phyloP scores from a whole-genome alignment of 371 early-diverging fungal species.

The Mortierella sp. region DNA sequence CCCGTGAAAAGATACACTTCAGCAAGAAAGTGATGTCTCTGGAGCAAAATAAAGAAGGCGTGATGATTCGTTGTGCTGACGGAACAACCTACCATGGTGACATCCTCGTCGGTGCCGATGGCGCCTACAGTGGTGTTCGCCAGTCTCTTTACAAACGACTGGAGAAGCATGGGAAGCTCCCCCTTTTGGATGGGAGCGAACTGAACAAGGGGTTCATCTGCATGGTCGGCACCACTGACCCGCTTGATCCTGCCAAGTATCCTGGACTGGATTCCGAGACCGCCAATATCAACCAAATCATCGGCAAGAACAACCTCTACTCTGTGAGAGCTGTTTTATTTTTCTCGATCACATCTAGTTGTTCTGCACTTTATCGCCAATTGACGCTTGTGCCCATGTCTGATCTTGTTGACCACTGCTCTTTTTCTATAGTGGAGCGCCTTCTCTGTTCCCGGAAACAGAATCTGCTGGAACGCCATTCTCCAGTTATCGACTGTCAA shows the following conservation, averaged over 20 bases:
- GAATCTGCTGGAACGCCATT: slow-evolving; percentile 12
- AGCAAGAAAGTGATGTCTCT: slow-evolving; percentile 15
- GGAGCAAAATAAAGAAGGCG: slow-evolving; percentile 1
- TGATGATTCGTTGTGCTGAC: slow-evolving; percentile 21
- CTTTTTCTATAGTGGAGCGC: background rate
- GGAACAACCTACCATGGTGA: slow-evolving; percentile 16
- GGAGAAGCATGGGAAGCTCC: background rate
- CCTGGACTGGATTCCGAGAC: background rate
- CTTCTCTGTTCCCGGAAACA: slow-evolving; percentile 1
- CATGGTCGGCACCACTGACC: slow-evolving; percentile 14
- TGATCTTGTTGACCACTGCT: background rate
- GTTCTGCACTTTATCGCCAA: background rate
- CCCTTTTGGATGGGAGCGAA: background rate
- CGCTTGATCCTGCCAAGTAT: slow-evolving; percentile 16
- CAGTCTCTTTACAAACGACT: slow-evolving; percentile 13
- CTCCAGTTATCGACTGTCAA: background rate
- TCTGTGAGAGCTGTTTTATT: background rate
- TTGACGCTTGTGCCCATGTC: background rate
- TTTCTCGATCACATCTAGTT: background rate
- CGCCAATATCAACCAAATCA: background rate
- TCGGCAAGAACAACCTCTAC: slow-evolving; percentile 1
- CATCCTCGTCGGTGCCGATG: slow-evolving; percentile 20
- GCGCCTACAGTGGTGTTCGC: slow-evolving; percentile 3
- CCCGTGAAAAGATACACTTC: slow-evolving; percentile 10
- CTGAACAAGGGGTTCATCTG: background rate